These are phyloP conservation scores for Penicillium egyptiacum DNA, from an alignment of 495 filamentous ascomycete species.

Conservation along the genomic window DNA sequence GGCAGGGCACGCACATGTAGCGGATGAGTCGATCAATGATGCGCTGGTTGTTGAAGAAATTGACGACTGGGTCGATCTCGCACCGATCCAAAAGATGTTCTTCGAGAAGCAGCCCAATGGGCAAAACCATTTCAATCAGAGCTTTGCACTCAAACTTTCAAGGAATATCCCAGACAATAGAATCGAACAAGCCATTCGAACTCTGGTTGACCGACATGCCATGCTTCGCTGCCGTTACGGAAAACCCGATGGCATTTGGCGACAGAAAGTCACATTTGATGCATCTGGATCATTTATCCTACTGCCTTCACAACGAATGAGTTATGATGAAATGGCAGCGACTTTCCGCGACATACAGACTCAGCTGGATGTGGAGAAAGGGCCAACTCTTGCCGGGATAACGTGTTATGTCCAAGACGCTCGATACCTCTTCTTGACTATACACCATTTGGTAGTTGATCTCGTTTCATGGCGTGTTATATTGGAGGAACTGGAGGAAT, in stretches of 20 bases:
- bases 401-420: too few species aligned
- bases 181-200: not conserved
- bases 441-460: slow-evolving; percentile 2
- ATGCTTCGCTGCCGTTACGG: not conserved
- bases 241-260: too few species aligned
- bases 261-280: too few species aligned
- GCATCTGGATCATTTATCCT: too few species aligned
- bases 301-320: too few species aligned
- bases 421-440: not conserved
- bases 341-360: not conserved
- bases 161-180: not conserved
- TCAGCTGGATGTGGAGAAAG: not conserved
- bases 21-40: not conserved
- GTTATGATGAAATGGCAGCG: too few species aligned
- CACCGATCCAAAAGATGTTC: slow-evolving; percentile 63
- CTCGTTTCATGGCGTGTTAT: slow-evolving; percentile 1
- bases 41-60: not conserved
- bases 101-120: slow-evolving; percentile 47
- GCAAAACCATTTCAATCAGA: slow-evolving; percentile 55
- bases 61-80: slow-evolving; percentile 48
- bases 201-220: not conserved
- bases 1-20: not conserved
- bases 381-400: not conserved
- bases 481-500: not conserved
- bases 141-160: not conserved